Evolutionary conservation across 1,139 yeast species (phyloP).

Genomic region (Hemisphaericaspora subhashii): DNA sequence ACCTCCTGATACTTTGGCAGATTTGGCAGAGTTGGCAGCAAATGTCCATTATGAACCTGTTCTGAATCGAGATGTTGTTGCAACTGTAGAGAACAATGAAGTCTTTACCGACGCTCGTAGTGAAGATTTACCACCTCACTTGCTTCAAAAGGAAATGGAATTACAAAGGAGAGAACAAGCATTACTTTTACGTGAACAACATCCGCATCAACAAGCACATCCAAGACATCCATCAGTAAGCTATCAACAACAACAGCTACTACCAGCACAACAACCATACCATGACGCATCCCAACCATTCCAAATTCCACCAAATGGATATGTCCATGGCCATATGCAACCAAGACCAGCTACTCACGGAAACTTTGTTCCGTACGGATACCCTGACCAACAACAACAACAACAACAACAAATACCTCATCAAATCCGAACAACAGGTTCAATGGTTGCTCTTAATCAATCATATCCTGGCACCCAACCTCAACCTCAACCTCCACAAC

Average conservation of each 20-base stretch:
- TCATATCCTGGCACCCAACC: conserved; percentile 7
- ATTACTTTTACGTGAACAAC: conserved; percentile 37
- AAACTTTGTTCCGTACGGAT: background rate
- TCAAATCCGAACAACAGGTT: conserved; percentile 18
- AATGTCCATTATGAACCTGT: conserved; percentile 44
- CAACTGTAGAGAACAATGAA: background rate
- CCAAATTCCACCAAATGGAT: conserved; percentile 13
- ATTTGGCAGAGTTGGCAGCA: conserved; percentile 46
- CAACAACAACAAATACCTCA: conserved; percentile 32
- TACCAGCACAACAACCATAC: conserved; percentile 8
- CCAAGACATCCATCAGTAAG: conserved; percentile 6
- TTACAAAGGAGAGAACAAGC: conserved; percentile 46
- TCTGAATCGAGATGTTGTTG: conserved; percentile 25
- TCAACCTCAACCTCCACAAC: conserved; percentile 7
- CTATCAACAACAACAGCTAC: conserved; percentile 12
- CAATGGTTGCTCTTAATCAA: conserved; percentile 13
- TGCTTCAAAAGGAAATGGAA: conserved; percentile 37
- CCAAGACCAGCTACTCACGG: background rate
- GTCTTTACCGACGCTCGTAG: background rate
- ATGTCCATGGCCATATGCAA: background rate
- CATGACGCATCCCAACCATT: conserved; percentile 14
- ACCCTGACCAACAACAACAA: conserved; percentile 33
- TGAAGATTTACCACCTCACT: conserved; percentile 13
- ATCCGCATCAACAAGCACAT: conserved; percentile 12
- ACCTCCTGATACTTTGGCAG: conserved; percentile 18